Base-by-base conservation (phyloP, 2,329 filamentous ascomycete genomes). In the Lasiodiplodia hormozganensis region DNA sequence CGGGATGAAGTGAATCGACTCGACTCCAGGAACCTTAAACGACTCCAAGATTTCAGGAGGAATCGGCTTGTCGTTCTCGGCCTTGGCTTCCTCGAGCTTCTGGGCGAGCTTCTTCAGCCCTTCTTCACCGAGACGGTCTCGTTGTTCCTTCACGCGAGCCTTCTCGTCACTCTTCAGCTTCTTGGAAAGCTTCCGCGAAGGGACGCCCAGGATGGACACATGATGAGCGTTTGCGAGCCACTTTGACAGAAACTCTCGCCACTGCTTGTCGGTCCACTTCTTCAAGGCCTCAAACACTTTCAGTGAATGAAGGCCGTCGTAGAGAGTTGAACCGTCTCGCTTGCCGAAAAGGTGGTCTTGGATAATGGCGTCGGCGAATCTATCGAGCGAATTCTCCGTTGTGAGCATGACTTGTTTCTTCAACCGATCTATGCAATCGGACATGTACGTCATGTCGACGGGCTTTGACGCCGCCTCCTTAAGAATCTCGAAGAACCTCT, bases 1-100 rank as follows among this genome's bases (percentile, higher is more conserved):
- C 71, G 94, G 87, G 73, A 97, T 96, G 80, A 99, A 98, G 77
- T 97, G 93, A 62, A 99, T 97, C 0, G 94, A 97, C 10, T 96
- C 92, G 0, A 93, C 92, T 38, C 89, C 87, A 0, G 96, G 96
- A 12, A 98, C 92, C 52, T 88, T 84, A 84, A 96, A 97, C 66
- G 88, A 85, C 69, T 93, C 90, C 16, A 99, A 85, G n/a, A 97
- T 82, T 2, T 92, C 88, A 28, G 88, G 85, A 0, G 96, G 96
- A 68, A 99, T 96, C 8, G 93, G 89, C 73, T 89, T 88, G 72
- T 97, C 93, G 74, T 98, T 99, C 79, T 94, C 92, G 21, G 89
- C 87, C 80, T 97, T 96, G 8, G 96, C 95, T 51, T 88, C 85
- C 68, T 96, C 92, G 4, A 99, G 86, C 75, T 90, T 91, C 72